A percentile compares a stretch with the other conserved stretches of the same genome.
These are phyloP conservation scores for Tetracladium marchalianum DNA, from an alignment of 495 filamentous ascomycete genomes.

Conservation along the genomic window DNA sequence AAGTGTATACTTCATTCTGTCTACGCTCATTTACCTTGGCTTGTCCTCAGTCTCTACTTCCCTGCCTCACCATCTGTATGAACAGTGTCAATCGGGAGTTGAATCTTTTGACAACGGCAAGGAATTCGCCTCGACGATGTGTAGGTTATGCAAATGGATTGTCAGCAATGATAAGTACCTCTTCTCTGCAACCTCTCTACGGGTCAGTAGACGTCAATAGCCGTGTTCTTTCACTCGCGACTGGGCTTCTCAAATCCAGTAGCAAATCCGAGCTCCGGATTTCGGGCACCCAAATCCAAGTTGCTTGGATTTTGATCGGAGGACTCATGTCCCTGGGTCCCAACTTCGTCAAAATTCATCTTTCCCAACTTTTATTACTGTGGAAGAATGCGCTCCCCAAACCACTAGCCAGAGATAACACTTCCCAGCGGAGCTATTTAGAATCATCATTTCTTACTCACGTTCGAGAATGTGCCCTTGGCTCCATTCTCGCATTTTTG, in stretches of 20 bases:
- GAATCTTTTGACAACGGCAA: constrained; percentile 58
- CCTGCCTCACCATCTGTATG: constrained; percentile 91
- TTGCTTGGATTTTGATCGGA: constrained; percentile 95
- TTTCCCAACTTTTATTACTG: constrained; percentile 87
- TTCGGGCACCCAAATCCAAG: constrained; percentile 90
- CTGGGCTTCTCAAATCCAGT: constrained; percentile 85
- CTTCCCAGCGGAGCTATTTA: constrained; percentile 64
- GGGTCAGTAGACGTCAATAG: constrained; percentile 94
- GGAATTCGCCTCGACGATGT: constrained; percentile 75
- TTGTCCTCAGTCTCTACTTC: constrained; percentile 83
- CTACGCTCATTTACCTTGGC: constrained; percentile 80
- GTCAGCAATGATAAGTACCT: constrained; percentile 83
- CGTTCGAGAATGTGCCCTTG: constrained; percentile 89
- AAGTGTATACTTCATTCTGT: constrained; percentile 77
- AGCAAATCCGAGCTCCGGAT: constrained; percentile 84
- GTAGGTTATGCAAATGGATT: constrained; percentile 90
- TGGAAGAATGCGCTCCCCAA: constrained; percentile 98
- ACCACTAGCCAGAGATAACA: constrained; percentile 84
- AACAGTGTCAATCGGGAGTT: constrained; percentile 89
- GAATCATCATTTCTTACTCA: constrained; percentile 91
- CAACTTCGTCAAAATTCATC: constrained; percentile 97
- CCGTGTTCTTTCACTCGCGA: constrained; percentile 81
- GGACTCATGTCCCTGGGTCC: constrained; percentile 94
- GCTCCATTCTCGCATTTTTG: constrained; percentile 84
- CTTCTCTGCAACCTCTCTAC: constrained; percentile 78